Percentiles rank a stretch among this genome's conserved stretches.
These are phyloP conservation scores for Hysterangium stoloniferum DNA, from an alignment of 768 basidiomycete genomes.

Conservation along the genomic window DNA sequence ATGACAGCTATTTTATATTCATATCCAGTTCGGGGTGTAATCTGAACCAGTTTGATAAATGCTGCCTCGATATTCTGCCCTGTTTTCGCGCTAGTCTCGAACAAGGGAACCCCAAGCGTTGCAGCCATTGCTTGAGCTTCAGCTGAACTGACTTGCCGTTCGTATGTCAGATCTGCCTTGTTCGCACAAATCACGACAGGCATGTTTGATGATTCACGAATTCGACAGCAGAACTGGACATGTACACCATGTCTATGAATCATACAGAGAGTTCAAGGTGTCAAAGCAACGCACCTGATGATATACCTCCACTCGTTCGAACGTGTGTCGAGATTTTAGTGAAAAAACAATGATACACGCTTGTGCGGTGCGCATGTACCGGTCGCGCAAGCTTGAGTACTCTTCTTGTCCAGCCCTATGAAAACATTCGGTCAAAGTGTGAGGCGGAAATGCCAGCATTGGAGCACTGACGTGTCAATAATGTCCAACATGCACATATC, in stretches of 20 bases:
- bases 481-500: conserved; percentile 5
- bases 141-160: neutral
- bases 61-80: neutral
- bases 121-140: neutral
- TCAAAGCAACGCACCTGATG: neutral
- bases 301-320: neutral
- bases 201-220: neutral
- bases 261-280: too few relatives aligned
- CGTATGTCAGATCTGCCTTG: neutral
- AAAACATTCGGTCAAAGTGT: too few relatives aligned
- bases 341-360: conserved; percentile 2
- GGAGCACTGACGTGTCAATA: conserved; percentile 8
- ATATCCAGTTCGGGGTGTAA: neutral
- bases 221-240: neutral
- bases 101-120: neutral
- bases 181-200: conserved; percentile 2
- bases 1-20: conserved; percentile 1
- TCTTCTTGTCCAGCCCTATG: too few relatives aligned
- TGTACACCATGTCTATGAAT: too few relatives aligned
- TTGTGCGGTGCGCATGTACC: neutral
- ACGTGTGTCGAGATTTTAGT: neutral
- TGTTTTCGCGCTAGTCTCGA: neutral
- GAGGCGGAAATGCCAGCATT: neutral
- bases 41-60: neutral
- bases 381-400: too few relatives aligned